Base-by-base conservation (phyloP, 495 filamentous ascomycete species). In the Ramalina peruviana region DNA sequence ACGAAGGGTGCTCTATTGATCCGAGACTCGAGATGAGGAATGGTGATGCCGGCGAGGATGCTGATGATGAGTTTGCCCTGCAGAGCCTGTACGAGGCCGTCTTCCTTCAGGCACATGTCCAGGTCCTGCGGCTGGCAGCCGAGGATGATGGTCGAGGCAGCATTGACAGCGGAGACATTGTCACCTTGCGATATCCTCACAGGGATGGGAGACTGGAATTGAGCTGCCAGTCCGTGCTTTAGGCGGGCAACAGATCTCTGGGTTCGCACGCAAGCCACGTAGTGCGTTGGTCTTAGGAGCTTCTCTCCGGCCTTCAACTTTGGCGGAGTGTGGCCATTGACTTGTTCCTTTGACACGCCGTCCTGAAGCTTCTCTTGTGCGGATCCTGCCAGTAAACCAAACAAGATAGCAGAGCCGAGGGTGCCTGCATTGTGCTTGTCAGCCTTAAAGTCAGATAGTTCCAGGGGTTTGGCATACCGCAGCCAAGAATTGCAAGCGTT, bases 61-160 rank as follows among this genome's bases (percentile, higher is more conserved):
- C 57, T 56, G 51, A 57, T 52, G 50, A 62, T 25, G 21, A 61
- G 25, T 39, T 58, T 62, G 1, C 54, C 54, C 26, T 41, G 26
- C 3, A 62, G 42, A 2, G 59, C 59, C 4, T 54, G 38, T n/a
- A 37, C 46, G 49, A 62, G 21, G 23, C 43, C 58, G 3, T 51
- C 48, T 1, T 42, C 58, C 3, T 27, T 48, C 20, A 62, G 43
- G 25, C 55, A 58, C 6, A 42, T 42, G 6, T 43, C 25, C 2
- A 56, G 44, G 20, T 57, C 53, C 43, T 55, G 55, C 10, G 59
- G 59, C 42, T 62, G 58, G 45, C 58, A 57, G 33, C 51, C 59
- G 1, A 62, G 51, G 17, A 62, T 20, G 4, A 62, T 51, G 12
- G 55, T 47, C 38, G 55, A 50, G 15, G 59, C 59, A 47, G 51